Base-by-base conservation (phyloP, 2,329 filamentous ascomycete species). In the Fusarium buharicum region DNA sequence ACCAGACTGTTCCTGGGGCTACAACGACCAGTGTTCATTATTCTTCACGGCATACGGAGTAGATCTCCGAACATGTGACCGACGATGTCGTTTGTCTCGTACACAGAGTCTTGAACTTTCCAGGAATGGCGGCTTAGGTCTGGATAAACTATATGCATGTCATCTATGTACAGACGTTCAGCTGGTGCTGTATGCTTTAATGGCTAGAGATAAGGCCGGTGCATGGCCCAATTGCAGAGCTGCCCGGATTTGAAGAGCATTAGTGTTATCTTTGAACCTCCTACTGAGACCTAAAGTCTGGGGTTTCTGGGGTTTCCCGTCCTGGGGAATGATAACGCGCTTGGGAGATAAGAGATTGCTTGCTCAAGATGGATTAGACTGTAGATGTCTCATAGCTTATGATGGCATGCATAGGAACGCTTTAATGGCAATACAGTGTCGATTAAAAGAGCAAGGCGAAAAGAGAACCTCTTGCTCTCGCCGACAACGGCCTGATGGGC, bases 261-360 rank as follows among this genome's bases (percentile, higher is more conserved):
- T 59, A 50, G 57, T 33, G 48, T 58, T 65, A 62, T 65, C 61
- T 65, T 18, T 59, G 36, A 38, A 36, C 17, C 22, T 24, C 22
- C 22, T 24, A 24, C 22, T 8, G 22, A 61, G 34, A 64, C 44
- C 22, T 7, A 17, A 48, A 62, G 27, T 48, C 61, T 52, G 62
- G 62, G 62, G 61, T 58, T 62, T 58, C 56, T 30, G 48, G 61
- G 61, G 60, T 64, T 62, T 39, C 6, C 46, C 39, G 40, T 41
- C 49, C 30, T 17, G 37, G 55, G 50, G 60, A 44, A 46, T 45
- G 58, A 52, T 40, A 58, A 36, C 20, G 14, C 17, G 18, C 51
- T 59, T 34, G 48, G 37, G 14, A 58, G 62, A 65, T 64, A 64
- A 64, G 61, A 53, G 39, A 31, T 47, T 64, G 16, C 53, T 33